phyloP scores from a whole-genome alignment of 2,329 filamentous ascomycete genomes.

The Ceratocystis smalleyi region DNA sequence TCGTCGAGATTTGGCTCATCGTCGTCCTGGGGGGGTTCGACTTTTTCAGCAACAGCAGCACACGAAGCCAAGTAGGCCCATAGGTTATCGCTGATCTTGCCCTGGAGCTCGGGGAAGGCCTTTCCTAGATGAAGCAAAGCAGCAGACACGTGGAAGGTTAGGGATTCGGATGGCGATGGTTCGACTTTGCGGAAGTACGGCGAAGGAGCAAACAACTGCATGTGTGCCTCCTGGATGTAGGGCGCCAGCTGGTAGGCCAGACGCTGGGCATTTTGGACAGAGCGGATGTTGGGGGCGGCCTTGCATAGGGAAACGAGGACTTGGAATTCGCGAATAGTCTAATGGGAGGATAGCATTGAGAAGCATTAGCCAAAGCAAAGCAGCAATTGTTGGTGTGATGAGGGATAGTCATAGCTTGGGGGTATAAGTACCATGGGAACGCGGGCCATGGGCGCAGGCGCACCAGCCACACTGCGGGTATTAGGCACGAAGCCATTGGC shows the following conservation, averaged over 20 bases:
- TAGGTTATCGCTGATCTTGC: slow-evolving; percentile 49
- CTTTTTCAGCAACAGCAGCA: slow-evolving; percentile 41
- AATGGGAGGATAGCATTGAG: slow-evolving; percentile 11
- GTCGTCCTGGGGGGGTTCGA: slow-evolving; percentile 37
- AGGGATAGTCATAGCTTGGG: background rate
- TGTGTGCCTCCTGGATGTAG: slow-evolving; percentile 73
- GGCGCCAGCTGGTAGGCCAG: slow-evolving; percentile 65
- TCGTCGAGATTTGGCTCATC: slow-evolving; percentile 48
- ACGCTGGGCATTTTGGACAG: slow-evolving; percentile 56
- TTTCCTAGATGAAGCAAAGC: slow-evolving; percentile 70
- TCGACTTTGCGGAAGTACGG: slow-evolving; percentile 71
- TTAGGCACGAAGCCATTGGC: slow-evolving; percentile 30
- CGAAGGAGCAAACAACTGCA: slow-evolving; percentile 62
- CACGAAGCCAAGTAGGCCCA: slow-evolving; percentile 60
- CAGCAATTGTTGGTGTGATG: background rate
- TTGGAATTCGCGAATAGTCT: slow-evolving; percentile 84
- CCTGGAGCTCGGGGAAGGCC: slow-evolving; percentile 53
- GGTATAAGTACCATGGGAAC: slow-evolving; percentile 42
- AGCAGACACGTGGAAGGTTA: slow-evolving; percentile 62
- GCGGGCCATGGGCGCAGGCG: slow-evolving; percentile 31
- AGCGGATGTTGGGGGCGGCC: slow-evolving; percentile 61
- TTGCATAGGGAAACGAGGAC: slow-evolving; percentile 83
- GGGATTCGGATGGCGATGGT: slow-evolving; percentile 73
- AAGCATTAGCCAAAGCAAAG: background rate
- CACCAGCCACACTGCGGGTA: slow-evolving; percentile 18